Conservation (phyloP, 441 rosid species). For the Biscutella laevigata region DNA sequence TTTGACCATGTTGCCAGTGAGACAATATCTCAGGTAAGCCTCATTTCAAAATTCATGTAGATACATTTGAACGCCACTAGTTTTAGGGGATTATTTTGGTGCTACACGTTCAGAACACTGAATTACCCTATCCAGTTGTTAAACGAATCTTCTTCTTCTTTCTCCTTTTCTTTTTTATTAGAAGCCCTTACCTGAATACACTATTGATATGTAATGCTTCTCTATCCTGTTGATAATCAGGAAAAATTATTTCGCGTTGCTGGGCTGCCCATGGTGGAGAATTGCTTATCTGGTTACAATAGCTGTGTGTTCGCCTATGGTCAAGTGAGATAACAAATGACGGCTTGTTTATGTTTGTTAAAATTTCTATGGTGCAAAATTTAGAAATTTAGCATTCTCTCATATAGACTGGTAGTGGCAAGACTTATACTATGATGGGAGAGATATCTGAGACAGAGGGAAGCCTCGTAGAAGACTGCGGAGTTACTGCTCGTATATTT, state of each 20-base stretch:
- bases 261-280: conserved; percentile 94
- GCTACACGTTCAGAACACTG: not conserved
- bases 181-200: not conserved
- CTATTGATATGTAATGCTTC: not conserved
- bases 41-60: not conserved
- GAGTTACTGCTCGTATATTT: conserved; percentile 85
- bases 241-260: conserved; percentile 68
- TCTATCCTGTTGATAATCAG: conserved; percentile 30
- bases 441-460: conserved; percentile 56
- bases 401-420: conserved; percentile 94
- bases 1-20: conserved; percentile 82
- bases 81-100: conserved; percentile 1
- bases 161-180: no score
- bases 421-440: conserved; percentile 96
- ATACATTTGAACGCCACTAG: not conserved
- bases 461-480: conserved; percentile 51
- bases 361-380: not conserved
- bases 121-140: not conserved
- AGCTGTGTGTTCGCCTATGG: conserved; percentile 95
- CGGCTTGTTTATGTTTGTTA: not conserved
- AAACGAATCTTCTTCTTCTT: not conserved
- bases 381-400: conserved; percentile 5
- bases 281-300: conserved; percentile 89
- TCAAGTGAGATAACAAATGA: conserved; percentile 46
- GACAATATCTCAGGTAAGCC: conserved; percentile 69